phyloP scores from a whole-genome alignment of 176 grass and related monocot genomes.

The Carex littledalei region DNA sequence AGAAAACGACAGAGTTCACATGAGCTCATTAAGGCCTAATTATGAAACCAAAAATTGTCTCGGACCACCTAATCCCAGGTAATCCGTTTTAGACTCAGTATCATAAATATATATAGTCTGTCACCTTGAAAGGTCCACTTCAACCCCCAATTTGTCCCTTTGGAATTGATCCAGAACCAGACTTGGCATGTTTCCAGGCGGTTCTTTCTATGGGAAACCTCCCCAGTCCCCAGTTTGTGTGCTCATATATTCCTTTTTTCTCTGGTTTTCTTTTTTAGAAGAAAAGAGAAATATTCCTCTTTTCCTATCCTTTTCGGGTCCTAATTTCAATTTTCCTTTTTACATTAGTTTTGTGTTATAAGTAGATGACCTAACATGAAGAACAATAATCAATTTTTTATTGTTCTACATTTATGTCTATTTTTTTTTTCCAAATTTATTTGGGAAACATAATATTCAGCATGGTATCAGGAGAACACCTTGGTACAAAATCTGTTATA shows the following conservation, averaged over 20 bases:
- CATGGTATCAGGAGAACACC: no score
- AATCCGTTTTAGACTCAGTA: not conserved
- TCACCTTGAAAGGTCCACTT: constrained; percentile 14
- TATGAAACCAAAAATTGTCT: not conserved
- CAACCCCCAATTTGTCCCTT: not conserved
- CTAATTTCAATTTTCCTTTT: not conserved
- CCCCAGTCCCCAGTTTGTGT: not conserved
- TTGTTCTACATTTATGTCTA: not conserved
- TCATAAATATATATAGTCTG: not conserved
- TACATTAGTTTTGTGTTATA: not conserved
- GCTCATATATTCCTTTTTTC: not conserved
- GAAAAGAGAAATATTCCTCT: not conserved
- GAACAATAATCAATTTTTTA: not conserved
- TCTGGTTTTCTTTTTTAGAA: not conserved
- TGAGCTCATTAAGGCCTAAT: not conserved
- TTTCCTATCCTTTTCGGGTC: not conserved
- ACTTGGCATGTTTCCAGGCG: not conserved
- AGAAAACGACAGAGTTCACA: constrained; percentile 11
- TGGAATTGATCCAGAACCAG: not conserved
- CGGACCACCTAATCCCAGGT: constrained; percentile 3
- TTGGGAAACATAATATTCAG: no score
- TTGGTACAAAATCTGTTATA: no score
- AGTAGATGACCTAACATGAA: not conserved
- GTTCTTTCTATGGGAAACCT: not conserved
- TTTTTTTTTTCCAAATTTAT: no score